These are phyloP conservation scores for Alternaria postmessia DNA, from an alignment of 2,329 filamentous ascomycete species.

Conservation along the genomic window DNA sequence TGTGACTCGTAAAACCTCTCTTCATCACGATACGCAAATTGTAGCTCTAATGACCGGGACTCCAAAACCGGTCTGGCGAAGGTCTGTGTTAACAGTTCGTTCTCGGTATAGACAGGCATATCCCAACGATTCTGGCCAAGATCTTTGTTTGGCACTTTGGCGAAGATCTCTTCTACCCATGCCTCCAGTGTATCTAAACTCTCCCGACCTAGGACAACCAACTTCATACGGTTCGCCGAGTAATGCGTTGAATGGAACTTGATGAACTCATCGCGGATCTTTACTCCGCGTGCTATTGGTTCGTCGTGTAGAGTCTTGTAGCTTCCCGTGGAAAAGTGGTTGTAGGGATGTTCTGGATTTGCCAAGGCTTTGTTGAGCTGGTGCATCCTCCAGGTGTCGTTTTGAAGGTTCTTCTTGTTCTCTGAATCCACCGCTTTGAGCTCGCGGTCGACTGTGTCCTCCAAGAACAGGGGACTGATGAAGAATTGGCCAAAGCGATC, in stretches of 20 bases:
- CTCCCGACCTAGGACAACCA: slow-evolving; percentile 85
- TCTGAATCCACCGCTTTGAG: slow-evolving; percentile 90
- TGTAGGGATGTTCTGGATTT: slow-evolving; percentile 86
- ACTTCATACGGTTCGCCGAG: slow-evolving; percentile 92
- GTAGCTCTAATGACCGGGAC: slow-evolving; percentile 77
- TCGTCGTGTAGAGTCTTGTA: slow-evolving; percentile 84
- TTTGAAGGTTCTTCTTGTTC: slow-evolving; percentile 97
- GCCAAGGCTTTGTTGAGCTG: slow-evolving; percentile 90
- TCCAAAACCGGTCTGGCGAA: slow-evolving; percentile 95
- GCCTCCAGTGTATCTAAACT: slow-evolving; percentile 80
- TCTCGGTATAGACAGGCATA: slow-evolving; percentile 65
- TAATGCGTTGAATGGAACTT: slow-evolving; percentile 90
- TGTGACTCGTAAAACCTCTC: slow-evolving; percentile 80
- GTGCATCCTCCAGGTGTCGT: slow-evolving; percentile 84
- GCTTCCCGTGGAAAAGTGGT: slow-evolving; percentile 91
- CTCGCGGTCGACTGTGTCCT: slow-evolving; percentile 85
- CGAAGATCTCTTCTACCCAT: slow-evolving; percentile 87
- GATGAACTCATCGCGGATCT: slow-evolving; percentile 90
- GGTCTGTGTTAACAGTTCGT: slow-evolving; percentile 73
- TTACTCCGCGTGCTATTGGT: slow-evolving; percentile 79
- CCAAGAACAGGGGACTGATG: slow-evolving; percentile 83
- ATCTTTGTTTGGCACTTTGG: slow-evolving; percentile 81
- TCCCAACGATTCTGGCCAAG: slow-evolving; percentile 74
- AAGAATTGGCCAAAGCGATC: slow-evolving; percentile 97
- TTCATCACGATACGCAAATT: slow-evolving; percentile 87